Conservation (phyloP, 768 basidiomycete species). For the Dictyophora rubrovolvata region DNA sequence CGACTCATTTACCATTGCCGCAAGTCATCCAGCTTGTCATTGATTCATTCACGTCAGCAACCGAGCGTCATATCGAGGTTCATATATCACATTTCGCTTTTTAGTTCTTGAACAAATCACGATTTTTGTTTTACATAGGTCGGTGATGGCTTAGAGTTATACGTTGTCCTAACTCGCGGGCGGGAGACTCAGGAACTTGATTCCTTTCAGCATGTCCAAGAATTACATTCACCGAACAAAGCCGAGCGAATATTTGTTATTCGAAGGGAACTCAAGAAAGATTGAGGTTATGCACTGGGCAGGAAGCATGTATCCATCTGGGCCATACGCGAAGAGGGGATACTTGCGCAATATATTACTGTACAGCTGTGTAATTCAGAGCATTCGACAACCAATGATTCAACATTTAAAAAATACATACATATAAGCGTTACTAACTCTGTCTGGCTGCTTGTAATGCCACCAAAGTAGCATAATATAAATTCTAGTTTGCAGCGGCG, state of each 20-base stretch:
- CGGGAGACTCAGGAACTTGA: constrained; percentile 51
- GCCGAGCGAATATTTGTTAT: constrained; percentile 66
- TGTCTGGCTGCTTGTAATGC: too few relatives aligned
- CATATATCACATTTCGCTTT: constrained; percentile 13
- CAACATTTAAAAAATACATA: too few relatives aligned
- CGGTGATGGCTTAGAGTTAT: constrained; percentile 92
- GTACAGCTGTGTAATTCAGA: too few relatives aligned
- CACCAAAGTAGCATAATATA: too few relatives aligned
- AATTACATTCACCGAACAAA: constrained; percentile 49
- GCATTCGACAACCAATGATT: too few relatives aligned
- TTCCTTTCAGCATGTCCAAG: constrained; percentile 45
- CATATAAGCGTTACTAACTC: too few relatives aligned
- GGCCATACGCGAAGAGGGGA: too few relatives aligned
- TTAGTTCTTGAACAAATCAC: not conserved
- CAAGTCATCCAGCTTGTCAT: constrained; percentile 81
- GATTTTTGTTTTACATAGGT: constrained; percentile 40
- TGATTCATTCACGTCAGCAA: constrained; percentile 94
- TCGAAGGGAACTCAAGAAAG: constrained; percentile 74
- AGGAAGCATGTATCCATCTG: too few relatives aligned
- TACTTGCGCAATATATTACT: too few relatives aligned
- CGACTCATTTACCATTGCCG: constrained; percentile 69
- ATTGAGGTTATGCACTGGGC: constrained; percentile 28
- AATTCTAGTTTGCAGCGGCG: too few relatives aligned
- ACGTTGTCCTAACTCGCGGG: constrained; percentile 67
- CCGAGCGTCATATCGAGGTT: constrained; percentile 97